Conservation (phyloP, 805 yeast genomes). For the Lachancea cidri region DNA sequence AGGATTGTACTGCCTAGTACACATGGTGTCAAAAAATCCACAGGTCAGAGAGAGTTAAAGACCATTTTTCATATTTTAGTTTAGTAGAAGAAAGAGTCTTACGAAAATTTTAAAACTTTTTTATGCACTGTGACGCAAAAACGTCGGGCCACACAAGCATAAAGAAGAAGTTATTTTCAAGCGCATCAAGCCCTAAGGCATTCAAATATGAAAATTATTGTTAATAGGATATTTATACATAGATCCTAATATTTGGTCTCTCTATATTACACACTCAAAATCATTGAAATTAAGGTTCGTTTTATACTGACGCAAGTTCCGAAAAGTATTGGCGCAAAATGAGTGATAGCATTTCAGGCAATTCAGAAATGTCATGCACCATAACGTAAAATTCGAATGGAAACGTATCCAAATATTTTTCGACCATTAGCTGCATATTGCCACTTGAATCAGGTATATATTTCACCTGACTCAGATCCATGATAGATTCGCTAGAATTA, state of each 20-base stretch:
- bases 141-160: no score
- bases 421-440: constrained; percentile 65
- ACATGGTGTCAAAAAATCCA: no score
- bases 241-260: no score
- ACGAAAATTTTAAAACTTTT: background rate
- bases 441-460: constrained; percentile 72
- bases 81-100: no score
- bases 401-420: constrained; percentile 83
- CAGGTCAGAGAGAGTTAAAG: no score
- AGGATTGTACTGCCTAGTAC: background rate
- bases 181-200: no score
- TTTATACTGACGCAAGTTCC: constrained; percentile 46
- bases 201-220: no score
- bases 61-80: background rate
- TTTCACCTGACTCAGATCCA: constrained; percentile 91
- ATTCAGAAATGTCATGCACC: constrained; percentile 79
- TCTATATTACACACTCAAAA: no score
- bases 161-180: no score
- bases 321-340: constrained; percentile 90
- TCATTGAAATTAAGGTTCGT: no score
- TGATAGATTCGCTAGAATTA: constrained; percentile 73
- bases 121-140: background rate
- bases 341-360: constrained; percentile 85
- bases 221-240: no score
- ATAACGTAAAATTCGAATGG: constrained; percentile 97